Evolutionary conservation across 1,139 yeast species (phyloP).

Genomic region (Yamadazyma taylorii): DNA sequence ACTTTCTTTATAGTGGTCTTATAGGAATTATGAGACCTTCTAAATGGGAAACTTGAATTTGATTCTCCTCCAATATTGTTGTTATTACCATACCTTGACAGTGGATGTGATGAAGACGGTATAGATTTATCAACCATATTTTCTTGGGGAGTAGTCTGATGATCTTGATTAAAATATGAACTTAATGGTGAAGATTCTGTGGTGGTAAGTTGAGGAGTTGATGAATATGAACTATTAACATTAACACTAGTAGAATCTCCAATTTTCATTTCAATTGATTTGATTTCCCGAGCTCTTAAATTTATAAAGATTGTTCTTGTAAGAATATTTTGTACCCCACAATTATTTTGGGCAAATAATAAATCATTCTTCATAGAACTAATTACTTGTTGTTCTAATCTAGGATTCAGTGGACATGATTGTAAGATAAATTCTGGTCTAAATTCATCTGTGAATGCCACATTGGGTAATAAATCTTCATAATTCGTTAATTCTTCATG

Average conservation of each 20-base stretch:
- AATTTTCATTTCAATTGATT: conserved; percentile 45
- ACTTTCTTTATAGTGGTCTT: conserved; percentile 39
- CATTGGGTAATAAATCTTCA: conserved; percentile 36
- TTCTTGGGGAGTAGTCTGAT: not conserved
- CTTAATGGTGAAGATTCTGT: conserved; percentile 7
- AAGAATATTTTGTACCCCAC: conserved; percentile 30
- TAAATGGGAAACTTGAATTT: conserved; percentile 6
- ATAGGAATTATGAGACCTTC: conserved; percentile 22
- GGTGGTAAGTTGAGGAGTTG: conserved; percentile 7
- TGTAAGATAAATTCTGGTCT: conserved; percentile 52
- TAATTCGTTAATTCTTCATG: conserved; percentile 16
- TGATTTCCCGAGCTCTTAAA: conserved; percentile 57
- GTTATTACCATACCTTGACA: not conserved
- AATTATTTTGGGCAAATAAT: conserved; percentile 41
- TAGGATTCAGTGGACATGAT: conserved; percentile 50
- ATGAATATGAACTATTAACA: conserved; percentile 2
- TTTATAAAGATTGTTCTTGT: conserved; percentile 46
- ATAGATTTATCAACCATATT: too few relatives aligned
- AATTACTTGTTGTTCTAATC: conserved; percentile 52
- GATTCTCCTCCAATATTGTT: not conserved
- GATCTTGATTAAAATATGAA: conserved; percentile 7
- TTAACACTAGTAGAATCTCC: conserved; percentile 12
- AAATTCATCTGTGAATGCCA: conserved; percentile 53
- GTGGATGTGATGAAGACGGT: too few relatives aligned
- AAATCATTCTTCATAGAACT: conserved; percentile 59